phyloP scores from a whole-genome alignment of 768 basidiomycete species.

The Podaxis pistillaris region DNA sequence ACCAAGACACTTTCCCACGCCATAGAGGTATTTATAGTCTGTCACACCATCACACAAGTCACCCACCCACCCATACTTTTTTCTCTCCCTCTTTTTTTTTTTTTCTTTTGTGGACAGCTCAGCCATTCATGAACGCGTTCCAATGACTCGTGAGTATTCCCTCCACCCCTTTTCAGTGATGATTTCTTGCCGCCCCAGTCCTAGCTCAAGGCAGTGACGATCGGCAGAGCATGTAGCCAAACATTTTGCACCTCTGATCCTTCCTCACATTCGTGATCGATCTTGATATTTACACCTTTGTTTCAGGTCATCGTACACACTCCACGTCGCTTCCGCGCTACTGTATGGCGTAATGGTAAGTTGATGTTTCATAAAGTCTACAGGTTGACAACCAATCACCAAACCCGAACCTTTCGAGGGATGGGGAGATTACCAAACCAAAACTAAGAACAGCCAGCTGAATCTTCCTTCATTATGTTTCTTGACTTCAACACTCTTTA shows the following conservation, averaged over 20 bases:
- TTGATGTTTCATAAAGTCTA: conserved; percentile 16
- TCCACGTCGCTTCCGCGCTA: conserved; percentile 2
- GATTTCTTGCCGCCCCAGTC: conserved; percentile 80
- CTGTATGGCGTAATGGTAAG: conserved; percentile 14
- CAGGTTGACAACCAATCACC: conserved; percentile 48
- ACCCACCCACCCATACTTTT: conserved; percentile 1
- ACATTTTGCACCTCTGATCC: conserved; percentile 61
- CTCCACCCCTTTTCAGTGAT: conserved; percentile 34
- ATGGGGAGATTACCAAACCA: conserved; percentile 45
- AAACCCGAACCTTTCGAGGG: conserved; percentile 42
- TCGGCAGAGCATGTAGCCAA: conserved; percentile 69
- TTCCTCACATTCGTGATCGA: conserved; percentile 15
- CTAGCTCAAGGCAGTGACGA: conserved; percentile 59
- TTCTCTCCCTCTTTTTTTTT: conserved; percentile 19
- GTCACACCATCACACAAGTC: background rate
- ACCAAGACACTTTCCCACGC: conserved; percentile 37
- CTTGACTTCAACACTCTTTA: background rate
- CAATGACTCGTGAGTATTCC: conserved; percentile 4
- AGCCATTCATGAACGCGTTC: background rate
- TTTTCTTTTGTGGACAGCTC: background rate
- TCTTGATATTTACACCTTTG: conserved; percentile 1
- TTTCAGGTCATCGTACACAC: background rate
- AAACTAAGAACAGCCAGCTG: conserved; percentile 69
- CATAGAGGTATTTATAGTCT: background rate
- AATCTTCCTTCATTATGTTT: conserved; percentile 22